Base-by-base conservation (phyloP, 208 protist genomes). In the Leishmania martiniquensis region DNA sequence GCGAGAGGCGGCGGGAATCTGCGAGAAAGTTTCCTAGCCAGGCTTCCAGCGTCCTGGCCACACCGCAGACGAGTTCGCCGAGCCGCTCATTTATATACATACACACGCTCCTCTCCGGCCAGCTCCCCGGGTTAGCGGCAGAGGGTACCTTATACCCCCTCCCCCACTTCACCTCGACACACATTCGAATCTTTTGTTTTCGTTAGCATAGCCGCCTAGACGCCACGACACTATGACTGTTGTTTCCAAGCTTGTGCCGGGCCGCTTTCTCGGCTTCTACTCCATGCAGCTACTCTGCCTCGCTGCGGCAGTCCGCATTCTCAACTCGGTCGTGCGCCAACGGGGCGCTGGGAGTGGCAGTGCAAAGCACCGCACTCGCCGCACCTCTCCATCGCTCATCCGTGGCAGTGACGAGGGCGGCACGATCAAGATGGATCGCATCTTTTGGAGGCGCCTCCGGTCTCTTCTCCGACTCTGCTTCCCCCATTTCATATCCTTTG, bases 391-490 rank as follows among this genome's bases (percentile, higher is more conserved):
- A 45, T 42, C 57, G 47, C 47, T 49, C 32, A 44, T 22, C 63
- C 39, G 62, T 22, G 66, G 72, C 22, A 44, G 54, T 54, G 54
- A 63, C 34, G 55, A 55, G 47, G 80, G 80, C 32, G 80, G 63
- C 47, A 45, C 80, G 34, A 77, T 84, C 44, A 69, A 68, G 70
- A 59, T 97, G 45, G 83, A 95, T 52, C 25, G 47, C 25, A 76
- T 80, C 32, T 92, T 97, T 65, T 90, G 86, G 77, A 54, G 85
- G 20, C 90, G 90, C 49, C 78, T 97, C 32, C 32, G 72, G 1
- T 78, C 74, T 12, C 83, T 97, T 37, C 72, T 97, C 44, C 85
- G 87, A 76, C 85, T 95, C 20, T 94, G 90, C 75, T 80, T 96
- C 39, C 91, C 93, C 3, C 63, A 74, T 47, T 1, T 90, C 25